A percentile compares a stretch with the other conserved stretches of the same genome.
Conservation (phyloP, 106 monocot genomes). For the Dendrobium huoshanense region DNA sequence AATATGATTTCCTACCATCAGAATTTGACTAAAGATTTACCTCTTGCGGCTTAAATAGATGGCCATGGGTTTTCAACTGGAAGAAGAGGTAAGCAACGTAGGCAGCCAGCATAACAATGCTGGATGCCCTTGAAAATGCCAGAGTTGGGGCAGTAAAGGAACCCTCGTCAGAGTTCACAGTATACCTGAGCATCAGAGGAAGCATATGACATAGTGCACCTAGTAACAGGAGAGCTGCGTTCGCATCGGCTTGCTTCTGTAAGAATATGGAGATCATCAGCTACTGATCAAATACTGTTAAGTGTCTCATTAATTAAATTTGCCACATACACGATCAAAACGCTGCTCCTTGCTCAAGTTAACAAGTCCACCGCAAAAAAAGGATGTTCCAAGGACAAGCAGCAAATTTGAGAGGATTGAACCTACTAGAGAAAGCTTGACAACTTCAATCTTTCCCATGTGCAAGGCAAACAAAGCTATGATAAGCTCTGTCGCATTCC, state of each 20-base stretch:
- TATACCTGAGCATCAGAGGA: constrained; percentile 20
- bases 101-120: constrained; percentile 38
- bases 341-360: constrained; percentile 55
- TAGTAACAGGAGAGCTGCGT: constrained; percentile 29
- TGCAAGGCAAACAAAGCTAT: constrained; percentile 61
- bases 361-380: constrained; percentile 61
- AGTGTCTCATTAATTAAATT: neutral
- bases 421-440: constrained; percentile 71
- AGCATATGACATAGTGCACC: constrained; percentile 37
- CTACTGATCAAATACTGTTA: neutral
- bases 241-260: constrained; percentile 54
- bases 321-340: constrained; percentile 41
- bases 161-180: neutral
- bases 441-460: constrained; percentile 50
- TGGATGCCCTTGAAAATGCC: constrained; percentile 29
- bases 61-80: constrained; percentile 52
- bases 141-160: constrained; percentile 1
- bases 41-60: constrained; percentile 36
- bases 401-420: constrained; percentile 82
- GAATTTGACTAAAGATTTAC: neutral
- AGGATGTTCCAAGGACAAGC: constrained; percentile 78
- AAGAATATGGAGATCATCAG: neutral
- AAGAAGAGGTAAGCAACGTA: constrained; percentile 48
- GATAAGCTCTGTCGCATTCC: constrained; percentile 56
- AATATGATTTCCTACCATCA: neutral